Conservation (phyloP, 257 asterid species). For the Plantago major region DNA sequence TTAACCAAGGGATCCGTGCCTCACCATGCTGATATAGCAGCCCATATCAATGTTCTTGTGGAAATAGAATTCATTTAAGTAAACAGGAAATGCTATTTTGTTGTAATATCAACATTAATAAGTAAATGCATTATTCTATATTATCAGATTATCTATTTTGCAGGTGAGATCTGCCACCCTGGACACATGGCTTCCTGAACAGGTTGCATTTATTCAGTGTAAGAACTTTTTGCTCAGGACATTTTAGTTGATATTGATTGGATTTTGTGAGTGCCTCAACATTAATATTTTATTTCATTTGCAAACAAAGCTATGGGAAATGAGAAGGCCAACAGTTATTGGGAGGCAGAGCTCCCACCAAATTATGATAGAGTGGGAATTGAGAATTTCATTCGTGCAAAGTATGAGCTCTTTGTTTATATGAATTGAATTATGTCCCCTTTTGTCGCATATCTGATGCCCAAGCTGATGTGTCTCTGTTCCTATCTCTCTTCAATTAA, state of each 20-base stretch:
- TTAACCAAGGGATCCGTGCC: background rate
- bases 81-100: background rate
- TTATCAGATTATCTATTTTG: constrained; percentile 15
- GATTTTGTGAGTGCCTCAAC: background rate
- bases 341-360: constrained; percentile 99
- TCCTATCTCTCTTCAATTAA: constrained; percentile 27
- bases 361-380: constrained; percentile 98
- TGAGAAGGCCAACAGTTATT: constrained; percentile 87
- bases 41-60: background rate
- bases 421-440: constrained; percentile 4
- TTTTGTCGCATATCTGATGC: constrained; percentile 15
- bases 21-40: background rate
- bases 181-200: constrained; percentile 99
- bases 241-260: constrained; percentile 9
- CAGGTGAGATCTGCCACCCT: constrained; percentile 99
- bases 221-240: constrained; percentile 31
- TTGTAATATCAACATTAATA: background rate
- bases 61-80: background rate
- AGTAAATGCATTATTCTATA: background rate
- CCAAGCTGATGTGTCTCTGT: constrained; percentile 21
- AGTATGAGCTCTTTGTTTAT: constrained; percentile 47
- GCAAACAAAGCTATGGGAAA: constrained; percentile 84
- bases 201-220: constrained; percentile 96
- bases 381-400: constrained; percentile 98
- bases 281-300: constrained; percentile 9